Percentiles rank a stretch among this genome's conserved stretches.
phyloP scores from a whole-genome alignment of 1,284 basidiomycete species.

The Takashimella tepidaria region DNA sequence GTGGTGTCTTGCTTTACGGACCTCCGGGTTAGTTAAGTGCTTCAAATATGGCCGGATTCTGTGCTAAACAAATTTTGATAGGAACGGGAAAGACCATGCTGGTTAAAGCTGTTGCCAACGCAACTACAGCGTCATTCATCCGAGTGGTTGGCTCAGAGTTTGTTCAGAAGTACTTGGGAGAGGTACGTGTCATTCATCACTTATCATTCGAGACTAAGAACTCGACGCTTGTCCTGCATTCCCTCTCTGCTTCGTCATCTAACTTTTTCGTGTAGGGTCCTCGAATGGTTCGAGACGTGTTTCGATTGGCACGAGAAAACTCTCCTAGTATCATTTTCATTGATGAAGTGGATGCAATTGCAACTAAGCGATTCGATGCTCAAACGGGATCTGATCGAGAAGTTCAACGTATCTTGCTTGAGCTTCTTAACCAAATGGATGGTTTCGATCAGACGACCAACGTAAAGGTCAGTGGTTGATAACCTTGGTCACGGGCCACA shows the following conservation, averaged over 20 bases:
- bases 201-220: too few species aligned
- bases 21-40: constrained; percentile 64
- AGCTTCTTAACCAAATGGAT: constrained; percentile 99
- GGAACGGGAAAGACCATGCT: constrained; percentile 99
- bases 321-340: constrained; percentile 99
- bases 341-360: constrained; percentile 98
- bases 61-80: constrained; percentile 39
- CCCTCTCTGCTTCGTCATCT: too few species aligned
- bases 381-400: constrained; percentile 99
- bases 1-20: constrained; percentile 87
- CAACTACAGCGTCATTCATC: constrained; percentile 95
- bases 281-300: constrained; percentile 99
- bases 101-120: constrained; percentile 96
- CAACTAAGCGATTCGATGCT: constrained; percentile 98
- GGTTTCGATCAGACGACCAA: constrained; percentile 99
- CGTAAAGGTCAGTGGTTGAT: constrained; percentile 88
- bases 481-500: too few species aligned
- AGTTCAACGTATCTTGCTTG: constrained; percentile 98
- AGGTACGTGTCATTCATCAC: constrained; percentile 49
- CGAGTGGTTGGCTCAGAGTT: constrained; percentile 98
- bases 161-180: constrained; percentile 98
- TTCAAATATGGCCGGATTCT: too few species aligned
- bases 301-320: constrained; percentile 95
- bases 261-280: constrained; percentile 63
- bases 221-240: too few species aligned